Conservation (phyloP, 192 early-diverging fungal genomes). For the Coemansia sp. region DNA sequence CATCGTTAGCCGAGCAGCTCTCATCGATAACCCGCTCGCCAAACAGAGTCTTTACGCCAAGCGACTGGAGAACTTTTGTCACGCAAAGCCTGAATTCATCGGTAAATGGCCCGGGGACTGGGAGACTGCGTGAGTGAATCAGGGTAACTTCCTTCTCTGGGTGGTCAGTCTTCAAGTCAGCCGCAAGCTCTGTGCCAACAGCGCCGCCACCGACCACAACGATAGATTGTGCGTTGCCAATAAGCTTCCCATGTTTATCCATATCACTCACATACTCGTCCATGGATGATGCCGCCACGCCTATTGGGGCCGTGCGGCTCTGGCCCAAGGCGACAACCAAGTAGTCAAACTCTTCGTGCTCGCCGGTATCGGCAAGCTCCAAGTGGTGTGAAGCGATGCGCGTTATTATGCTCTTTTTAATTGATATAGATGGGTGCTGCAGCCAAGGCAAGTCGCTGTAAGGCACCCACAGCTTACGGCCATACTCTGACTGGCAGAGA, state of each 20-base stretch:
- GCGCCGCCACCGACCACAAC: constrained; percentile 71
- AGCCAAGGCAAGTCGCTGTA: constrained; percentile 35
- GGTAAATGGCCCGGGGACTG: constrained; percentile 44
- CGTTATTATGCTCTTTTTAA: constrained; percentile 22
- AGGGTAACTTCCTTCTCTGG: constrained; percentile 37
- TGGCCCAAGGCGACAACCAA: constrained; percentile 37
- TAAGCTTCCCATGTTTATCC: constrained; percentile 5
- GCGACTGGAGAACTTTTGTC: constrained; percentile 30
- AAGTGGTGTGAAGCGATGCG: constrained; percentile 20
- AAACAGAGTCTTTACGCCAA: constrained; percentile 51
- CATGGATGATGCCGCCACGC: constrained; percentile 19
- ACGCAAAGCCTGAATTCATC: constrained; percentile 55
- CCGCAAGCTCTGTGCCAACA: constrained; percentile 71
- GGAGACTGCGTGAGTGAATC: constrained; percentile 54
- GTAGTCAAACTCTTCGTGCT: constrained; percentile 39
- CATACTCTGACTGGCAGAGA: constrained; percentile 20
- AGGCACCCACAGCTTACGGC: constrained; percentile 30
- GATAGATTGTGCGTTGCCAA: constrained; percentile 55
- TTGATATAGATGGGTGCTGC: constrained; percentile 24
- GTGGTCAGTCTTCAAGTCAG: constrained; percentile 53
- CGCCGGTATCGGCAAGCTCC: constrained; percentile 21
- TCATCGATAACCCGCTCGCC: constrained; percentile 50
- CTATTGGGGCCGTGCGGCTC: constrained; percentile 33
- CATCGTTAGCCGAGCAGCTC: constrained; percentile 11
- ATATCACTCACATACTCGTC: constrained; percentile 25